phyloP scores from a whole-genome alignment of 2,329 filamentous ascomycete species.

The Camptophora hylomeconis region DNA sequence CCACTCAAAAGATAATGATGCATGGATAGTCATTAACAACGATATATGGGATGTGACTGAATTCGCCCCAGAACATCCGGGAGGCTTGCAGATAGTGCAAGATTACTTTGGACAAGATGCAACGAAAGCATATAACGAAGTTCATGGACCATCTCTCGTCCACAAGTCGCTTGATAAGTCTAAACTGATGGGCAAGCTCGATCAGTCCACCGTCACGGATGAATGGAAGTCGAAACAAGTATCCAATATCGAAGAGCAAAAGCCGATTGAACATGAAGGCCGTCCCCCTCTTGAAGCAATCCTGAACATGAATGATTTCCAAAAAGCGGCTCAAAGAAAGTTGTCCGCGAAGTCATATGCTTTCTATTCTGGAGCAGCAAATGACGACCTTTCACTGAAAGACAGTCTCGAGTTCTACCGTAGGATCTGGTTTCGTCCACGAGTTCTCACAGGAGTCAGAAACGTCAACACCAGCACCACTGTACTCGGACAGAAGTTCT shows the following conservation, averaged over 20 bases:
- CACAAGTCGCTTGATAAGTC: constrained; percentile 9
- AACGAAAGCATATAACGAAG: constrained; percentile 31
- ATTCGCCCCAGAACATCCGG: constrained; percentile 50
- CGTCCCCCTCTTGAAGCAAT: constrained; percentile 12
- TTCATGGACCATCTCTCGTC: constrained; percentile 22
- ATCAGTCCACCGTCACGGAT: constrained; percentile 11
- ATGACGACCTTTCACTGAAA: constrained; percentile 9
- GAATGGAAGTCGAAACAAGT: constrained; percentile 8
- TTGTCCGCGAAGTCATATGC: constrained; percentile 16
- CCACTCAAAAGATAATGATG: constrained; percentile 36
- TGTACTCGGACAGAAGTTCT: constrained; percentile 12
- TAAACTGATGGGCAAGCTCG: constrained; percentile 15
- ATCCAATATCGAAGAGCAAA: constrained; percentile 6
- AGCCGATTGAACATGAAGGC: constrained; percentile 10
- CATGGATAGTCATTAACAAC: constrained; percentile 59
- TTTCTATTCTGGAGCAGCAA: constrained; percentile 17
- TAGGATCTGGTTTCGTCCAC: constrained; percentile 34
- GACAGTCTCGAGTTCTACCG: constrained; percentile 21
- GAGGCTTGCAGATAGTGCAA: constrained; percentile 36
- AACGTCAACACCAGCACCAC: constrained; percentile 23
- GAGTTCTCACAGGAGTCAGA: constrained; percentile 29
- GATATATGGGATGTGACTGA: constrained; percentile 55
- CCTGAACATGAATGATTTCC: constrained; percentile 14
- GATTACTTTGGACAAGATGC: constrained; percentile 34
- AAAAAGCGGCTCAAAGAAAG: constrained; percentile 9